Base-by-base conservation (phyloP, 768 basidiomycete genomes). In the Amyloporia xantha region DNA sequence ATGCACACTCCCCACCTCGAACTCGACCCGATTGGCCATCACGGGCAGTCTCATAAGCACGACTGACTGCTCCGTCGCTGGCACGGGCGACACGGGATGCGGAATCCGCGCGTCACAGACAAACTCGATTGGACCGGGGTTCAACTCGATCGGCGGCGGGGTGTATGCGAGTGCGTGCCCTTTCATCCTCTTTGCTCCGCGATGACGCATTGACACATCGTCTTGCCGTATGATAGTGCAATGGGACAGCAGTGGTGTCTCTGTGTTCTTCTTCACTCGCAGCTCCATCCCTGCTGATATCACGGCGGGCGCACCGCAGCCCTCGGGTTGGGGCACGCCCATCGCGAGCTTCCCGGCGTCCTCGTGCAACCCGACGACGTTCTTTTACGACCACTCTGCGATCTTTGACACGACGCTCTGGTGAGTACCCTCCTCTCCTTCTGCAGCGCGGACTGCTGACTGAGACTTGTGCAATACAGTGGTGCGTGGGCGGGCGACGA, bases 401-500 rank as follows among this genome's bases (percentile, higher is more conserved):
- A 89, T 93, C 59, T 89, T 94, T 57, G 86, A 92, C 62, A 92
- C 86, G 28, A 91, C 91, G 17, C 70, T 93, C 44, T 91, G 90
- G 82, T 86, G 61, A 46, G 77, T 58, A 7, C 53, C 49, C 48
- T 56, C 54, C 55, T 47, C 42, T 55, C 49, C 35, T n/a, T 10
- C 25, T 7, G 36, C 26, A 42, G 53, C 55, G 37, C 43, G 19
- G 23, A 27, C 21, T 58, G 44, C 58, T 48, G n/a, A 35, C 41
- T 47, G 20, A 11, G 20, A 20, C 15, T 30, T 17, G n/a, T 5
- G 43, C 27, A 20, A 26, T 47, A 27, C 52, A 85, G 89, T 58
- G 92, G 92, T 51, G 88, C 94, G 56, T 97, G 92, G 93, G 91
- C 92, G 10, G 80, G 82, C 41, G 70, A 69, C 40, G 84, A 79